Evolutionary conservation across 2,329 filamentous ascomycete species (phyloP).

Genomic region (Fonsecaea pedrosoi): DNA sequence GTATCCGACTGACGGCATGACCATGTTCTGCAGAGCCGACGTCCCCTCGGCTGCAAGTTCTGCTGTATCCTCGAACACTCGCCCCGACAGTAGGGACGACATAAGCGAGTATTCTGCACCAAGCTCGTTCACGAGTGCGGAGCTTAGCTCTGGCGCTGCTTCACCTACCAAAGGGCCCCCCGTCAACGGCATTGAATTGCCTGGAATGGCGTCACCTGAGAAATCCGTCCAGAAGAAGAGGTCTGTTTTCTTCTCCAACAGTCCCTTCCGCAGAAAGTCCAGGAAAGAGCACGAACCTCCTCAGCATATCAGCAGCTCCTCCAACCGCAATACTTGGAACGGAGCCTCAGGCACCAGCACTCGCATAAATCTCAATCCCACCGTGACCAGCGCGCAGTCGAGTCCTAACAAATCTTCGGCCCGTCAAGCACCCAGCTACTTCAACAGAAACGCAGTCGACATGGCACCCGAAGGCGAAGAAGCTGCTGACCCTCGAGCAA

Average conservation of each 20-base stretch:
- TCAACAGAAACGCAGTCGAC: constrained; percentile 48
- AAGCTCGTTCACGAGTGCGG: constrained; percentile 85
- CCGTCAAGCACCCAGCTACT: constrained; percentile 42
- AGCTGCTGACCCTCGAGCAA: constrained; percentile 88
- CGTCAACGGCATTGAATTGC: constrained; percentile 48
- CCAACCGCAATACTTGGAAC: constrained; percentile 62
- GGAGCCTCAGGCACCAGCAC: constrained; percentile 42
- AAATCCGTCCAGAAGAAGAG: constrained; percentile 72
- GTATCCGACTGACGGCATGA: constrained; percentile 95
- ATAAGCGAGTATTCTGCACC: constrained; percentile 90
- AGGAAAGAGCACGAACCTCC: constrained; percentile 71
- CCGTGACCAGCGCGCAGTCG: constrained; percentile 48
- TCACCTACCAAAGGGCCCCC: constrained; percentile 71
- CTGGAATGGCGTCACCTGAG: constrained; percentile 60
- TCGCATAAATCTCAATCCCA: constrained; percentile 39
- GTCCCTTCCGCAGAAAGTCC: constrained; percentile 91
- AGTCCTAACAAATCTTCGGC: constrained; percentile 53
- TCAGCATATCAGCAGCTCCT: constrained; percentile 44
- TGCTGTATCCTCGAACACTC: constrained; percentile 67
- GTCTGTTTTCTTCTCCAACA: constrained; percentile 91
- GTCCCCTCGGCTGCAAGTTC: constrained; percentile 72
- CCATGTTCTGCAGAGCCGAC: constrained; percentile 87
- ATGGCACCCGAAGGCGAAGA: constrained; percentile 69
- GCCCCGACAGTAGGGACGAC: constrained; percentile 84
- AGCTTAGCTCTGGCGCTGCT: constrained; percentile 73